Base-by-base conservation (phyloP, 148 eudicot genomes). In the Talinum fruticosum region DNA sequence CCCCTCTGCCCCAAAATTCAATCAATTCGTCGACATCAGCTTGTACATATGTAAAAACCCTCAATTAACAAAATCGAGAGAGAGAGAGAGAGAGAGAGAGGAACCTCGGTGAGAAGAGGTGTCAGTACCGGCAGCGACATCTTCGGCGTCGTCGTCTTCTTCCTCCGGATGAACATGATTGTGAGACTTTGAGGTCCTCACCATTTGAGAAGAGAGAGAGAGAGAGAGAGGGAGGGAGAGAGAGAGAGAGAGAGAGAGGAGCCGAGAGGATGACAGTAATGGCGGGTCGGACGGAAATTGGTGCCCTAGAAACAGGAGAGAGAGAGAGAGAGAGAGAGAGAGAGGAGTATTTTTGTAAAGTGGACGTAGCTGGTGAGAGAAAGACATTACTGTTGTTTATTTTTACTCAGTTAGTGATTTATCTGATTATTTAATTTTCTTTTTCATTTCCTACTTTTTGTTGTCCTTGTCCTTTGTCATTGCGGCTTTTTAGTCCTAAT, bases 21-120 rank as follows among this genome's bases (percentile, higher is more conserved):
- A 68, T 49, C 79, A 76, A 26, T 69, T 33, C 67, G 69, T 36
- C 70, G 67, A 64, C 33, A 14, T 69, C 36, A 78, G 53, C 71
- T 73, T 26, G 37, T 36, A 66, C 38, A 29, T 34, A 13, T 36
- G 70, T 24, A 2, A 41, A 47, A 53, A 45, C 65, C 73, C 73
- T 65, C 67, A 69, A 33, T 71, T 14, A 32, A 6, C 26, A 0
- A 3, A 53, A 34, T 62, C 66, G 23, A 35, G 5, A 24, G 1
- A 36, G 73, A 74, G 53, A 61, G 21, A 51, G 74, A 68, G n/a
- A 34, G 67, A 54, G 68, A 30, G 33, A 49, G 41, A 54, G 26
- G 54, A 18, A 90, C 90, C 97, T 90, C 78, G 83, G 7, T 85
- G 87, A 41, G 93, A 88, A 80, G 89, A 85, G 76, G 86, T 88